phyloP scores from a whole-genome alignment of 805 yeast species.

The Yarrowia sp. region DNA sequence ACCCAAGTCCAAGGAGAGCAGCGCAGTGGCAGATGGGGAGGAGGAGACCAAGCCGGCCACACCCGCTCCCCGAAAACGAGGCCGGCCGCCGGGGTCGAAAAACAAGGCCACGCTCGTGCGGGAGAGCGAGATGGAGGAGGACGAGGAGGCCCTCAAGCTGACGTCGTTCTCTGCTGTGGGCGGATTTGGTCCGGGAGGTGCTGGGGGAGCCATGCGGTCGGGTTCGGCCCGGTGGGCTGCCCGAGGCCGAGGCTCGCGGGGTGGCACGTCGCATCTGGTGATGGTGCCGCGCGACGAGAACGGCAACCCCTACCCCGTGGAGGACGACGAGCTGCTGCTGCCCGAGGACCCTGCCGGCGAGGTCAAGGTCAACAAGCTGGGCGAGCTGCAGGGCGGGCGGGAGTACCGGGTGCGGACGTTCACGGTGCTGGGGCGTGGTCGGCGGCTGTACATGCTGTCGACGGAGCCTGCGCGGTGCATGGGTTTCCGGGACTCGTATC shows the following conservation, averaged over 20 bases:
- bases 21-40: not conserved
- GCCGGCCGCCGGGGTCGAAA: conserved; percentile 50
- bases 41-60: conserved; percentile 24
- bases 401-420: conserved; percentile 64
- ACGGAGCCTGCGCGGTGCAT: conserved; percentile 96
- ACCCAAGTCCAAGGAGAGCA: conserved; percentile 37
- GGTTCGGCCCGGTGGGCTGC: conserved; percentile 42
- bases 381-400: conserved; percentile 74
- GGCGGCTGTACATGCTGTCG: conserved; percentile 81
- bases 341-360: conserved; percentile 83
- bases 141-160: conserved; percentile 42
- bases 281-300: conserved; percentile 64
- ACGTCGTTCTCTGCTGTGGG: conserved; percentile 41
- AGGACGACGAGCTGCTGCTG: conserved; percentile 78
- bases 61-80: conserved; percentile 46
- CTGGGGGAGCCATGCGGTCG: conserved; percentile 41
- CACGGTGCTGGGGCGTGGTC: conserved; percentile 63
- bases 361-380: conserved; percentile 69
- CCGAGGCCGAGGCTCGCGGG: conserved; percentile 42
- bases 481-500: conserved; percentile 90
- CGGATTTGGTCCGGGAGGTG: conserved; percentile 41
- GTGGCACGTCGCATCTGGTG: conserved; percentile 41
- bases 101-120: conserved; percentile 44
- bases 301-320: conserved; percentile 69
- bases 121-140: conserved; percentile 42